Evolutionary conservation across 495 filamentous ascomycete genomes (phyloP), one percentile per base, ranked within the genome.

Genomic region (Melanomma pulvis-pyrius): DNA sequence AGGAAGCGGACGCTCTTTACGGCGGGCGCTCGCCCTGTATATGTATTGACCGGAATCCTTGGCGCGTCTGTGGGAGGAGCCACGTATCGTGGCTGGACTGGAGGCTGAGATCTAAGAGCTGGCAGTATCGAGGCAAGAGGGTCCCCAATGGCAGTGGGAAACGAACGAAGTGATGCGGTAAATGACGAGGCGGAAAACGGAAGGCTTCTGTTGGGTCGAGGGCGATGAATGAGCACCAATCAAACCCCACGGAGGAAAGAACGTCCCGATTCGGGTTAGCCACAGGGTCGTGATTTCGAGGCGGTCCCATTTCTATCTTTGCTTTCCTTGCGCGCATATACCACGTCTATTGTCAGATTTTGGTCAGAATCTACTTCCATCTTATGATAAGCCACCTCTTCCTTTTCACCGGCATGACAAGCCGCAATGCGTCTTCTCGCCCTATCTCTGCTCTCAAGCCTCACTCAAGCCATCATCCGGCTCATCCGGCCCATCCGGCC

Each of bases 21-120:
- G 15, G 11, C 5, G 48, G 48, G 19, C 11, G 48, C 21, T 50
- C 15, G 48, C 48, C 48, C 48, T 24, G 48, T 50, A 50, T 50
- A 25, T n/a, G 17, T n/a, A 41, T 17, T 50, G 48, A 50, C 48
- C 48, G 48, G 48, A 41, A 28, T 50, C n/a, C 48, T 50, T 50
- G 48, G 48, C 48, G 25, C 4, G 2, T 6, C 15, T 6, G 7
- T 9, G 48, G 15, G 21, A 50, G 48, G 7, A 50, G 48, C 48
- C 48, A 50, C 48, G 48, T 50, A 9, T 9, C 5, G 17, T 15
- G 39, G 39, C 13, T 44, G 2, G 17, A 44, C 2, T 17, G 39
- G 39, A 11, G 17, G 39, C 39, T 44, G 39, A 44, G 39, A 15
- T 15, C 17, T 17, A 15, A 36, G 32, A 13, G 32, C 32, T 44